Conservation (phyloP, 768 basidiomycete species). For the Collybia mongolica region DNA sequence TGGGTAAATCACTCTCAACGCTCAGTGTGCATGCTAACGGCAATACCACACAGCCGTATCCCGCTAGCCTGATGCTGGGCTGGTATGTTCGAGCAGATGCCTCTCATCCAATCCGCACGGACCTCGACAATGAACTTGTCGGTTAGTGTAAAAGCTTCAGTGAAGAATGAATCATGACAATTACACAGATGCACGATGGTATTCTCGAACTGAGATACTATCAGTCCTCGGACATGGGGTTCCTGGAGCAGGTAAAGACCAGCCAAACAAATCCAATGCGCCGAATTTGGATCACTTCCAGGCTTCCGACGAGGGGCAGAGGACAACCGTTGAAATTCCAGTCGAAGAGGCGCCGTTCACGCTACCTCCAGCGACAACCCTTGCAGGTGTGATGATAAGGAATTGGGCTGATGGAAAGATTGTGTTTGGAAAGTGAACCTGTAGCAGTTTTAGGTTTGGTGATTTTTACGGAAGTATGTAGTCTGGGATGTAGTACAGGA, state of each 20-base stretch:
- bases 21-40: neutral
- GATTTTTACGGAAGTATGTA: too few species aligned
- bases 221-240: constrained; percentile 40
- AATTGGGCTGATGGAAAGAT: neutral
- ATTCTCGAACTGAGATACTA: constrained; percentile 69
- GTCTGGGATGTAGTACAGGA: too few species aligned
- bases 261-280: too few species aligned
- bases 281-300: neutral
- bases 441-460: too few species aligned
- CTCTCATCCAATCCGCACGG: constrained; percentile 68
- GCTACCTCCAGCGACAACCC: neutral
- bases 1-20: constrained; percentile 52
- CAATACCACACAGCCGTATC: constrained; percentile 62
- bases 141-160: constrained; percentile 40
- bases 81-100: constrained; percentile 78
- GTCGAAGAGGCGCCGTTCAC: neutral
- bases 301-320: neutral
- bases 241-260: too few species aligned
- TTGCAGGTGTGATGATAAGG: neutral
- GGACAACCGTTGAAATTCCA: neutral
- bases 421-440: too few species aligned
- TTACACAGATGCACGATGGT: constrained; percentile 80
- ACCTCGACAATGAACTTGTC: constrained; percentile 91
- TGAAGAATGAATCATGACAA: neutral
- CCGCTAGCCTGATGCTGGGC: constrained; percentile 85